Percentiles rank a stretch among this genome's conserved stretches.
phyloP scores from a whole-genome alignment of 495 filamentous ascomycete genomes.

The Barbatosphaeria neglecta region DNA sequence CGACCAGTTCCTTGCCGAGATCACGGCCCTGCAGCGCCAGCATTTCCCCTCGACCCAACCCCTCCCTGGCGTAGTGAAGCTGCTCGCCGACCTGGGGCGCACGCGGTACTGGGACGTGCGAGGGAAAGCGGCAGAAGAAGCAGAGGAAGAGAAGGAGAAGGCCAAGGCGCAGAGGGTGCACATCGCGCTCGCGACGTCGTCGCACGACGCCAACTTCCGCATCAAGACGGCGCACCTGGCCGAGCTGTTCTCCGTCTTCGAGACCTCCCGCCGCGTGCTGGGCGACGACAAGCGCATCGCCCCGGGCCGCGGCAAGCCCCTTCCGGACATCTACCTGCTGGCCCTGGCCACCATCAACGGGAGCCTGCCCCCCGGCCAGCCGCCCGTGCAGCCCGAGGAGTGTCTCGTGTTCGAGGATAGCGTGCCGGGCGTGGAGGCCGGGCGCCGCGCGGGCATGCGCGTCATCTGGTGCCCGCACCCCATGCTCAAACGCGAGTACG shows the following conservation, averaged over 20 bases:
- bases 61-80: slow-evolving; percentile 62
- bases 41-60: slow-evolving; percentile 64
- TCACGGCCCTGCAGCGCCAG: slow-evolving; percentile 48
- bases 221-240: slow-evolving; percentile 69
- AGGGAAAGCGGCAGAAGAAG: slow-evolving; percentile 5
- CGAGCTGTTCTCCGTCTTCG: slow-evolving; percentile 65
- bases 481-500: slow-evolving; percentile 62
- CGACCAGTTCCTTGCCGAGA: slow-evolving; percentile 50
- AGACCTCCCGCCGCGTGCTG: slow-evolving; percentile 53
- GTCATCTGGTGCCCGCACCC: slow-evolving; percentile 89
- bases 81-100: slow-evolving; percentile 46
- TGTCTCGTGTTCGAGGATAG: slow-evolving; percentile 95
- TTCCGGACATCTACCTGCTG: slow-evolving; percentile 88
- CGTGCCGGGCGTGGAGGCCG: slow-evolving; percentile 85
- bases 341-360: slow-evolving; percentile 79
- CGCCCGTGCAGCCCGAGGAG: slow-evolving; percentile 66
- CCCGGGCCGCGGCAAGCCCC: slow-evolving; percentile 74
- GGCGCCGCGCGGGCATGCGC: slow-evolving; percentile 84
- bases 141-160: slow-evolving; percentile 3
- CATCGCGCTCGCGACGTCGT: slow-evolving; percentile 80
- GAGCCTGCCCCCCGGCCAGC: slow-evolving; percentile 49
- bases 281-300: slow-evolving; percentile 81
- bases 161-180: slow-evolving; percentile 44
- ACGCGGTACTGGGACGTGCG: slow-evolving; percentile 31
- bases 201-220: slow-evolving; percentile 54